Base-by-base conservation (phyloP, 257 asterid genomes). In the Scutellaria barbata region DNA sequence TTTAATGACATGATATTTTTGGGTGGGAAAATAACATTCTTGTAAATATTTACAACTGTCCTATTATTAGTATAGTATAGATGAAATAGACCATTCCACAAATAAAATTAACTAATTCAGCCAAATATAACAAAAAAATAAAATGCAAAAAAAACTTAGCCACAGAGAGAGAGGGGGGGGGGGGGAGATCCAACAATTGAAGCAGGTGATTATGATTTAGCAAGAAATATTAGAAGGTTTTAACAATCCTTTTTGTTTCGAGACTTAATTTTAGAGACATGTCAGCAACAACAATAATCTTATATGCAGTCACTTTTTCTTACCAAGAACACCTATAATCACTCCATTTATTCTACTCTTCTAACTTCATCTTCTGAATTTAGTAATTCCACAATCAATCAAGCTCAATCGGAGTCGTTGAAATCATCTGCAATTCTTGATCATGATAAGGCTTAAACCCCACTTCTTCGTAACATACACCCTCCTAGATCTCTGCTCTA, bases 371-470 rank as follows among this genome's bases (percentile, higher is more conserved):
- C 14, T 8, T 45, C 56, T 10, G 20, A 41, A 60, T 52, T 76
- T 69, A 77, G 57, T 83, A 84, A 52, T 78, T 35, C 88, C 84
- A 84, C 52, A 82, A 71, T 75, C 83, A 77, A 62, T 77, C 86
- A 14, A 81, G 73, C 47, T 84, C 86, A 40, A 75, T 69, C 10
- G 71, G 61, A 10, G 65, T 68, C 8, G 61, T n/a, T 7, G 80
- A 66, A n/a, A 63, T 41, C 8, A 46, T 17, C 13, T 76, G 73
- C 20, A 73, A 74, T 48, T 74, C 79, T 6, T 58, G 84, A 59
- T 81, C 82, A 17, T 52, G 71, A 11, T 53, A 64, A 13, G 54
- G n/a, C 53, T 47, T 61, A 13, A 60, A 60, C 30, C 74, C 76
- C 47, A 58, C 30, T 64, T 50, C 76, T 16, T 54, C 30, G 48